Evolutionary conservation across 1,284 basidiomycete genomes (phyloP).

Genomic region (Trametes sp.): DNA sequence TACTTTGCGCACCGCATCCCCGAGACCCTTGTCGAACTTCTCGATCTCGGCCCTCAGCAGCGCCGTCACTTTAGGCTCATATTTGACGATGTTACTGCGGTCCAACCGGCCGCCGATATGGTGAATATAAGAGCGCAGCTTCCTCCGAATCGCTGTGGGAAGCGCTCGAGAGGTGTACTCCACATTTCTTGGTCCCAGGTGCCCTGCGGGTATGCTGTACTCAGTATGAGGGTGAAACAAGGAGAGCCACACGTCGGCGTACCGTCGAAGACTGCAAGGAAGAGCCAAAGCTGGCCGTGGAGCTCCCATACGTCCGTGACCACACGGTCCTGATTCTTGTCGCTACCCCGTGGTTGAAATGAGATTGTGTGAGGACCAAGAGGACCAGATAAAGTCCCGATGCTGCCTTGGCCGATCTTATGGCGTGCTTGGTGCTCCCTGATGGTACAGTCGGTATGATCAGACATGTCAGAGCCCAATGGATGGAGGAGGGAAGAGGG

Average conservation of each 20-base stretch:
- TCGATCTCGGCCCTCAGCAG: conserved; percentile 1
- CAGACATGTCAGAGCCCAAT: background rate
- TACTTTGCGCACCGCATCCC: background rate
- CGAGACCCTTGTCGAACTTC: background rate
- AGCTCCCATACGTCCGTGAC: background rate
- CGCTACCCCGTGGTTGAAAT: background rate
- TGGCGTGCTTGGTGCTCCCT: background rate
- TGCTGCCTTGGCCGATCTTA: background rate
- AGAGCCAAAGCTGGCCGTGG: background rate
- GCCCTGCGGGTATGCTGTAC: background rate
- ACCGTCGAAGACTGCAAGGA: conserved; percentile 9
- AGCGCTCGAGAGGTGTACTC: background rate
- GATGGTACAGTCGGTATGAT: background rate
- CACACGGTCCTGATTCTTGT: background rate
- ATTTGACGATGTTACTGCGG: background rate
- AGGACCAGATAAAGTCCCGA: background rate
- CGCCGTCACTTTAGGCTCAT: background rate
- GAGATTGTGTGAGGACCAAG: background rate
- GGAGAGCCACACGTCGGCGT: background rate
- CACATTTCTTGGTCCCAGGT: background rate
- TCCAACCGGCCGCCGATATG: background rate
- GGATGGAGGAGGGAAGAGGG: no score
- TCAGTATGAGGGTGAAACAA: background rate
- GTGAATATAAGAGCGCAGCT: background rate
- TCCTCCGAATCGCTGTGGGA: background rate